These are phyloP conservation scores for Phanerochaete sordida DNA, from an alignment of 768 basidiomycete species.

Conservation along the genomic window DNA sequence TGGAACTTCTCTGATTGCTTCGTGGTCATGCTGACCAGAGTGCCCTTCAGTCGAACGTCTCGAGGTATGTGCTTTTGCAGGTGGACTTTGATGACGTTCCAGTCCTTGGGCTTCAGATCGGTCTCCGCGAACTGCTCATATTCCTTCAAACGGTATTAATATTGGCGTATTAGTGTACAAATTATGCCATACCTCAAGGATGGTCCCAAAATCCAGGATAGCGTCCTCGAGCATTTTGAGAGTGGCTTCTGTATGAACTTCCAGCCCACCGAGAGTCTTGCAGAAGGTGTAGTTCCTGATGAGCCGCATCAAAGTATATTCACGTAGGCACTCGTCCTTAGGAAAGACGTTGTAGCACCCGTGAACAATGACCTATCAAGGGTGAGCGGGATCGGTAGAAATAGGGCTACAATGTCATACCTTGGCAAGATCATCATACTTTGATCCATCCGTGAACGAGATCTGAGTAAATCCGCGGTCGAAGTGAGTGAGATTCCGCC, in stretches of 20 bases:
- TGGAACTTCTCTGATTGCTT: constrained; percentile 16
- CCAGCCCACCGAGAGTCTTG: neutral
- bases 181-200: neutral
- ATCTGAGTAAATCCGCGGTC: neutral
- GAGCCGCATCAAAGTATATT: neutral
- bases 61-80: neutral
- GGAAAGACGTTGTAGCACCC: neutral
- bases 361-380: neutral
- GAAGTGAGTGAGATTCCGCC: neutral
- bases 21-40: constrained; percentile 6
- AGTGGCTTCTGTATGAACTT: neutral
- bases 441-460: neutral
- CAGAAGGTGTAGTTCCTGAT: neutral
- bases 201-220: neutral
- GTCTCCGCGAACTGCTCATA: neutral
- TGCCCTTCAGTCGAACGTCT: constrained; percentile 6
- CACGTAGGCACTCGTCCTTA: neutral
- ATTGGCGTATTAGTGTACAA: neutral
- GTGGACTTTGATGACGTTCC: constrained; percentile 13
- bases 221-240: neutral
- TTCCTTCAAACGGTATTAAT: neutral
- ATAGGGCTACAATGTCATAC: too few species aligned
- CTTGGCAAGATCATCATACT: neutral
- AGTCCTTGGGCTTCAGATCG: neutral
- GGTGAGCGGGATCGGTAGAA: too few species aligned